Base-by-base conservation (phyloP, 106 monocot genomes). In the Iris macrosiphon region DNA sequence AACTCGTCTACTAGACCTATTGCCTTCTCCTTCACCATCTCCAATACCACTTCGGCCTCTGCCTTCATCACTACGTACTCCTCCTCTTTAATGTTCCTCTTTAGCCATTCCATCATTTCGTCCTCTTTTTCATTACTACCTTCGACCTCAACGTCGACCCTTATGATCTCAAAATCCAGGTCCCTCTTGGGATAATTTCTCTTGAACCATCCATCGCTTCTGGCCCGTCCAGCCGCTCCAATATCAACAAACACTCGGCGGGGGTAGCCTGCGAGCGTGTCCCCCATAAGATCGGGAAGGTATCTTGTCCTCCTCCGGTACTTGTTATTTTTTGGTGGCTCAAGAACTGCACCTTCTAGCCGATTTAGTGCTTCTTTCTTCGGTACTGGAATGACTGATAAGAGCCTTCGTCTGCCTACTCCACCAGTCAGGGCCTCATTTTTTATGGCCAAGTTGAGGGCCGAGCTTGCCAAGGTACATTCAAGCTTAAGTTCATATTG, bases 61-160 rank as follows among this genome's bases (percentile, higher is more conserved):
- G 84, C 89, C 52, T 84, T 89, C 89, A 89, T 71, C 63, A 83
- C 89, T 29, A 89, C 84, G 34, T 77, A 89, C 21, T 89, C 88
- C 59, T 83, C 88, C 52, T 76, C 67, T 45, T 55, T 66, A 56
- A 80, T 67, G 35, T 84, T 84, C 57, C 41, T 57, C 49, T 57
- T 21, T 43, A 84, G 28, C 89, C 89, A 89, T 37, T 70, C 73
- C 33, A 66, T 25, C 16, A 77, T 64, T 46, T 60, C 26, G 0
- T 31, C 1, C 17, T 40, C 31, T 16, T 50, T 30, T 12, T 44
- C 34, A 7, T 54, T 20, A 17, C 31, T 27, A 2, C 51, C 59
- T 3, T 70, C 32, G 25, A 31, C 34, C 35, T 35, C 68, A n/a
- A n/a, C n/a, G n/a, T 79, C 81, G 65, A 91, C 37, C 54, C 77